Evolutionary conservation across 2,329 filamentous ascomycete genomes (phyloP).

Genomic region (Fonsecaea pedrosoi): DNA sequence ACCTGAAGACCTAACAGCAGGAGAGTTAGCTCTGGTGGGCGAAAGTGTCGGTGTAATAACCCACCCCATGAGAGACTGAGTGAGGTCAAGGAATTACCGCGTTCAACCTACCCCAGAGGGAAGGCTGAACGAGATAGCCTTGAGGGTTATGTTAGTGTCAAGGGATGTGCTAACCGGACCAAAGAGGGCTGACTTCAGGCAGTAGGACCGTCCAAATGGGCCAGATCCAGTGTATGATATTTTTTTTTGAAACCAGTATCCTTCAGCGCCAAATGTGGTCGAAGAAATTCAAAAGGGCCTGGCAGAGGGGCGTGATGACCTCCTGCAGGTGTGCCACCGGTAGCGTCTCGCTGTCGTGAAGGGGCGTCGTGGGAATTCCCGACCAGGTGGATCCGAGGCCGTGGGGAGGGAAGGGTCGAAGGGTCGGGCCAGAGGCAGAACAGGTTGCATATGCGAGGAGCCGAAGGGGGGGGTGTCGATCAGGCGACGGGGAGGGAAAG

Average conservation of each 20-base stretch:
- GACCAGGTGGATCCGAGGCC: constrained; percentile 36
- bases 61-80: constrained; percentile 40
- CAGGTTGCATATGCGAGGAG: constrained; percentile 25
- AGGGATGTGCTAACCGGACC: constrained; percentile 38
- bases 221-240: constrained; percentile 29
- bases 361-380: constrained; percentile 26
- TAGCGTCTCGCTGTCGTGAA: constrained; percentile 10
- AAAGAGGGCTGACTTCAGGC: constrained; percentile 34
- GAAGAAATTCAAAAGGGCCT: constrained; percentile 12
- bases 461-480: constrained; percentile 20
- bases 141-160: constrained; percentile 39
- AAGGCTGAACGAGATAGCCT: constrained; percentile 41
- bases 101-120: constrained; percentile 37
- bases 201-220: constrained; percentile 30
- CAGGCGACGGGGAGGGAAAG: not conserved
- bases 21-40: constrained; percentile 29
- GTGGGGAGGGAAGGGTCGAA: constrained; percentile 29
- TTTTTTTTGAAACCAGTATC: constrained; percentile 9
- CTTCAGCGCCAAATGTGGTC: constrained; percentile 21
- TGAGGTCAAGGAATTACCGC: constrained; percentile 40
- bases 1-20: constrained; percentile 30
- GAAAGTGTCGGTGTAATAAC: constrained; percentile 26
- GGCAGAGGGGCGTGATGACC: constrained; percentile 26
- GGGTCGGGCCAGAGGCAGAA: constrained; percentile 34
- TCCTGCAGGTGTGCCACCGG: constrained; percentile 20